Conservation (phyloP, 2,329 filamentous ascomycete species). For the Paraconiothyrium brasiliense region DNA sequence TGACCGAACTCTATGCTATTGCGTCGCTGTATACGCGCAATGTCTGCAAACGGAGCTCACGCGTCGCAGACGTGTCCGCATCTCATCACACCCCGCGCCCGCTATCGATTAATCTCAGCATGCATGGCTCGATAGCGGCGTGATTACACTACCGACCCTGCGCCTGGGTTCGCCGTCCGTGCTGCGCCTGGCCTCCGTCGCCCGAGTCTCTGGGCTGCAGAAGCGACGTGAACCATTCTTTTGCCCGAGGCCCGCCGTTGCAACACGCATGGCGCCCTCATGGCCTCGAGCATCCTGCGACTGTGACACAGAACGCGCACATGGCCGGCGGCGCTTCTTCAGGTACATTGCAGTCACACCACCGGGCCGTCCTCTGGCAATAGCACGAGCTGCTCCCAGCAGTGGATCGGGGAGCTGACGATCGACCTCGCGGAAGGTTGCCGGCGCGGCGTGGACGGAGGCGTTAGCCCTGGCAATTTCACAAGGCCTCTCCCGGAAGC, state of each 20-base stretch:
- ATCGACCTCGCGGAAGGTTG: constrained; percentile 11
- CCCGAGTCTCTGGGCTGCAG: constrained; percentile 8
- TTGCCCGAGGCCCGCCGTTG: background rate
- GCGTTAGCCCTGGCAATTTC: constrained; percentile 13
- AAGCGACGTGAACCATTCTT: constrained; percentile 8
- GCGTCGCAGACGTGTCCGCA: constrained; percentile 4
- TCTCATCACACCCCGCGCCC: background rate
- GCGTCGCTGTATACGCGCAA: background rate
- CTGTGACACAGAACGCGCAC: background rate
- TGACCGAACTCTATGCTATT: background rate
- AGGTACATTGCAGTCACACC: background rate
- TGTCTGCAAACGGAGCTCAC: background rate
- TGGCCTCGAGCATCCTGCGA: constrained; percentile 1
- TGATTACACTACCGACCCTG: background rate
- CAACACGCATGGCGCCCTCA: constrained; percentile 5
- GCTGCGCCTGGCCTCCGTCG: background rate
- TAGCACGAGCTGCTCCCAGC: background rate
- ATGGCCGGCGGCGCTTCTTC: background rate
- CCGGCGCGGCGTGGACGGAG: constrained; percentile 5
- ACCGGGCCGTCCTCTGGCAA: background rate
- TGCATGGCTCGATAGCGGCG: background rate
- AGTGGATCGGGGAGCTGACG: background rate
- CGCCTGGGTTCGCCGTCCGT: constrained; percentile 3
- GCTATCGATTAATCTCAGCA: constrained; percentile 9
- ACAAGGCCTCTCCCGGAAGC: background rate